These are phyloP conservation scores for Sclerotinia glacialis DNA, from an alignment of 2,329 filamentous ascomycete genomes.

Conservation along the genomic window DNA sequence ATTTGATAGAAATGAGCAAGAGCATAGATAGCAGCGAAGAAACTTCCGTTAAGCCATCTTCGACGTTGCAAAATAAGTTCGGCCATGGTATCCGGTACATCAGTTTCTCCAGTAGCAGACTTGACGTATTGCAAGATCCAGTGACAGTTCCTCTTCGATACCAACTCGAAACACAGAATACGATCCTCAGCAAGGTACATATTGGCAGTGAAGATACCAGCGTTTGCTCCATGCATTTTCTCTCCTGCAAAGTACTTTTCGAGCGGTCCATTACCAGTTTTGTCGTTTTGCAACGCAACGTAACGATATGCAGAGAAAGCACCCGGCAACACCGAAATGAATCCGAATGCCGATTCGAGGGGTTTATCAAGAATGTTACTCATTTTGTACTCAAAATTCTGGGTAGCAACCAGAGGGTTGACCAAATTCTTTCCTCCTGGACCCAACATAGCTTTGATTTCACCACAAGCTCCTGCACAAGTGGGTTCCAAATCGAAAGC, in stretches of 20 bases:
- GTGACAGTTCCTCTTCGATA: conserved; percentile 88
- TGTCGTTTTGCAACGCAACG: conserved; percentile 93
- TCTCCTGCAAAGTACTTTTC: conserved; percentile 99
- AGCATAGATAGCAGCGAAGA: conserved; percentile 97
- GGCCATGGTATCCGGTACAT: conserved; percentile 90
- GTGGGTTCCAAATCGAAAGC: conserved; percentile 97
- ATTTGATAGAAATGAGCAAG: conserved; percentile 92
- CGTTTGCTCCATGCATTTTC: conserved; percentile 91
- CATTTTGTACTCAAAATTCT: conserved; percentile 99
- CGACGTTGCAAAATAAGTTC: conserved; percentile 97
- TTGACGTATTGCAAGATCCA: conserved; percentile 99
- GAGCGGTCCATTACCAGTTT: conserved; percentile 88
- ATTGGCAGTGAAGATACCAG: conserved; percentile 96
- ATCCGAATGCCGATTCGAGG: conserved; percentile 93
- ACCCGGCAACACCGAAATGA: conserved; percentile 94
- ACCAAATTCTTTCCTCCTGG: conserved; percentile 77
- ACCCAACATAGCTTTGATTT: conserved; percentile 97
- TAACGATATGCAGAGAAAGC: conserved; percentile 94
- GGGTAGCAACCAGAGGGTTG: conserved; percentile 91
- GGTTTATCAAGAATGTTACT: conserved; percentile 98
- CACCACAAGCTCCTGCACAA: conserved; percentile 92
- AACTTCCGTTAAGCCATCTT: conserved; percentile 96
- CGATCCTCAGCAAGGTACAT: conserved; percentile 91
- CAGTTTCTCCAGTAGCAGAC: conserved; percentile 92
- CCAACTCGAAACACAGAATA: conserved; percentile 90